Evolutionary conservation across 1,139 yeast species (phyloP), one percentile per base, ranked within the genome.

Genomic region (Geotrichum macrosporum): DNA sequence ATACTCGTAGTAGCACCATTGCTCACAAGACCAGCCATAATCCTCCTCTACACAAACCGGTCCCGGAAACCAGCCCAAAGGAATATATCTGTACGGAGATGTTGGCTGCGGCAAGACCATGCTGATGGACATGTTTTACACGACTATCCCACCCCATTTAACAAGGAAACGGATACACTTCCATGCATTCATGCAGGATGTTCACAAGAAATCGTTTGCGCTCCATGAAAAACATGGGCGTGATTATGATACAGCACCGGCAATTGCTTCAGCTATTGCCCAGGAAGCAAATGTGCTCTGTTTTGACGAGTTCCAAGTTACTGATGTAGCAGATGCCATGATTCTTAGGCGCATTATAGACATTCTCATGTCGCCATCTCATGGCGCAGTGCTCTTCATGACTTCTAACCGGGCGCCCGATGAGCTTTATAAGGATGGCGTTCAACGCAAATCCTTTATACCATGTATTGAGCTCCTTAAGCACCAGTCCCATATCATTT

Each of bases 281-380:
- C 75, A 75, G 52, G 72, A 75, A 43, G 76, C 94, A 2, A 81
- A 94, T 1, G 80, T 92, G 1, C 67, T 92, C 50, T 92, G 98
- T 65, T 87, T 92, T 64, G 98, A 92, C 67, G 98, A 92, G 68
- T 88, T 89, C 61, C 72, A 69, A 46, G 97, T 92, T 37, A 86
- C 95, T 0, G 98, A 92, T 64, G 96, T 92, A 30, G 98, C 97
- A 1, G 98, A 92, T 66, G 98, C 98, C 2, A 92, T 92, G 98
- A 73, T 92, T 35, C 71, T 92, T 41, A 76, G 98, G 53, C 73
- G 96, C 46, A 68, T 89, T 35, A 63, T 88, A 44, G 73, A 76
- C 24, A 70, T 80, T 40, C 65, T 92, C 43, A 66, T 80, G 44
- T 72, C 79, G 30, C 78, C 81, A 0, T 75, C 80, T 37, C 83